These are phyloP conservation scores for Hordeum marinum DNA, from an alignment of 176 grass and related monocot species.

Conservation along the genomic window DNA sequence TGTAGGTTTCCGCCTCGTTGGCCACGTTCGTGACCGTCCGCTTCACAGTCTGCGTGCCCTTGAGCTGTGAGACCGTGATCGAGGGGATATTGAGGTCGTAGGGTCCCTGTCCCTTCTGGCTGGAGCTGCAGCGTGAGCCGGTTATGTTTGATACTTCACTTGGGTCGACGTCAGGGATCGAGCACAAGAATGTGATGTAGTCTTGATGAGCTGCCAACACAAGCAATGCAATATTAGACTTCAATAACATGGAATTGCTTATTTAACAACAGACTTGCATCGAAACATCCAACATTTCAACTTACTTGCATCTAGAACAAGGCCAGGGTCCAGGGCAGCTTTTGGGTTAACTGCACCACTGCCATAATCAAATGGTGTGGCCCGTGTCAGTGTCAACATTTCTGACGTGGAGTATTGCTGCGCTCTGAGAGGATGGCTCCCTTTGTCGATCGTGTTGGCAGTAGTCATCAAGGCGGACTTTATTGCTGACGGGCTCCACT, in stretches of 20 bases:
- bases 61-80: slow-evolving; percentile 63
- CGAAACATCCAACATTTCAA: neutral
- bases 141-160: slow-evolving; percentile 78
- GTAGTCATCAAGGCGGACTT: slow-evolving; percentile 99
- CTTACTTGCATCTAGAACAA: slow-evolving; percentile 95
- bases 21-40: slow-evolving; percentile 66
- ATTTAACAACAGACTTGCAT: neutral
- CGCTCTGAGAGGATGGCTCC: slow-evolving; percentile 69
- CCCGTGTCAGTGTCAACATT: slow-evolving; percentile 63
- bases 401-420: slow-evolving; percentile 76
- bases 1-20: slow-evolving; percentile 57
- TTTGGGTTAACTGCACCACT: slow-evolving; percentile 89
- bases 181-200: slow-evolving; percentile 90
- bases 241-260: neutral
- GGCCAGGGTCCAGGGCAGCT: slow-evolving; percentile 86
- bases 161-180: slow-evolving; percentile 51
- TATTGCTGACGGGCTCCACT: slow-evolving; percentile 93
- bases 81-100: slow-evolving; percentile 82
- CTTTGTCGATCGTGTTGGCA: slow-evolving; percentile 70
- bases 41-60: slow-evolving; percentile 63
- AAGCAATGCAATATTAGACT: neutral
- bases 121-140: slow-evolving; percentile 44
- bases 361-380: slow-evolving; percentile 96
- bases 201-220: slow-evolving; percentile 69
- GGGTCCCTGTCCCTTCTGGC: slow-evolving; percentile 33